Evolutionary conservation across 768 basidiomycete genomes (phyloP), one percentile per base, ranked within the genome.

Genomic region (Naganishia randhawae): DNA sequence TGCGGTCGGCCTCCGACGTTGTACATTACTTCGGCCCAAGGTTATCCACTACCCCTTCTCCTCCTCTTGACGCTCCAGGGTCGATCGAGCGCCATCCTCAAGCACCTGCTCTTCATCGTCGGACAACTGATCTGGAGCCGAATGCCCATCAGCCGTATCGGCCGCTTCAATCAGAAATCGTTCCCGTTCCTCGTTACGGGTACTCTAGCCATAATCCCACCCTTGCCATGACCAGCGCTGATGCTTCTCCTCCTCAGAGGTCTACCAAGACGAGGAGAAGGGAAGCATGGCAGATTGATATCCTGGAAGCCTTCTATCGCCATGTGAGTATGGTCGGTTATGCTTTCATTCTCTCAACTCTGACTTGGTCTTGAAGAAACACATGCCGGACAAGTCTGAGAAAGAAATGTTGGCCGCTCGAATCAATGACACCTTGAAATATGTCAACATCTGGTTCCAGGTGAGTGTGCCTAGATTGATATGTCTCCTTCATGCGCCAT

Each of bases 381-480:
- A 61, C 57, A 61, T 61, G 57, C 57, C 57, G 6, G 57, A 61
- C 29, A 61, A 61, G 33, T 10, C 33, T 11, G 57, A 61, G 29
- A 61, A 61, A 25, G 57, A 61, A 41, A 61, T 61, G 57, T 39
- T 61, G 57, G 57, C 57, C 3, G 39, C 7, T 14, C 19, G 57
- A 6, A 61, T 61, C 57, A 42, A 42, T 61, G 57, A 61, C 27
- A 61, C 37, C 13, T 25, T 61, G 57, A 61, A 61, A 61, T 61
- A 61, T 39, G 57, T 61, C 57, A 61, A 61, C 37, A 61, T 61
- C 37, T 61, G 57, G 57, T 61, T 61, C 37, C 57, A 61, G 37
- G 57, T 61, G 41, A 10, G 57, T 41, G 10, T n/a, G n/a, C 39
- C 17, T 41, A 25, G 4, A 3, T 3, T 11, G 45, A n/a, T 22